Base-by-base conservation (phyloP, 2,329 filamentous ascomycete species). In the Diaporthe destruens region DNA sequence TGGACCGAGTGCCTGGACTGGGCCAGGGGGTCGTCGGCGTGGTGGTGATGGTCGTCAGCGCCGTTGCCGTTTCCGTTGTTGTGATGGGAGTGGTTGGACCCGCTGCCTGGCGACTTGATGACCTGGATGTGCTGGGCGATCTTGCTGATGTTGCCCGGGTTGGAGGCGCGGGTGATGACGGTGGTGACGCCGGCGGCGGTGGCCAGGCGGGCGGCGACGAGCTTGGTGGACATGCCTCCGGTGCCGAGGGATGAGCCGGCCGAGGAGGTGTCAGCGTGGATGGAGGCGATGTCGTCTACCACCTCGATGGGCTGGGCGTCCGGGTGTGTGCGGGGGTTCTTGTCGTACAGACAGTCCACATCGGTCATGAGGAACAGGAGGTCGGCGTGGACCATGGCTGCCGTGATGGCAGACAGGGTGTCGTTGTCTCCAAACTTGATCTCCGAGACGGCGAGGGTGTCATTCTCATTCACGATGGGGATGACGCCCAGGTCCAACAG, bases 391-490 rank as follows among this genome's bases (percentile, higher is more conserved):
- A 98, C 94, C 95, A 98, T 98, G 76, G 93, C 96, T 0, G 96
- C 94, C 0, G 96, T 98, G 77, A 99, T 98, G 72, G 96, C 96
- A 16, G 95, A 98, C 59, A 99, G 87, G 1, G 96, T 99, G 82
- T 99, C 96, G 78, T 99, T 99, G 86, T 99, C 96, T 76, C 96
- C 96, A 80, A 99, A 99, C 86, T 98, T 98, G 85, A 99, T 99
- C 88, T 99, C 96, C 56, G 96, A 94, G 76, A 99, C 96, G 32
- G 95, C 94, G 70, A 99, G 85, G 3, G 96, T 99, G 82, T 99
- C 96, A 82, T 99, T 99, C 84, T 99, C 96, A 79, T 99, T 99
- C 75, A 99, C 96, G 78, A 99, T 98, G 12, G 96, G 96, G 75
- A 99, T 97, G 34, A 98, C 96, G 2, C 95, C 95, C 92, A 98